Base-by-base conservation (phyloP, 352 stramenopile genomes). In the Pythium sp. region DNA sequence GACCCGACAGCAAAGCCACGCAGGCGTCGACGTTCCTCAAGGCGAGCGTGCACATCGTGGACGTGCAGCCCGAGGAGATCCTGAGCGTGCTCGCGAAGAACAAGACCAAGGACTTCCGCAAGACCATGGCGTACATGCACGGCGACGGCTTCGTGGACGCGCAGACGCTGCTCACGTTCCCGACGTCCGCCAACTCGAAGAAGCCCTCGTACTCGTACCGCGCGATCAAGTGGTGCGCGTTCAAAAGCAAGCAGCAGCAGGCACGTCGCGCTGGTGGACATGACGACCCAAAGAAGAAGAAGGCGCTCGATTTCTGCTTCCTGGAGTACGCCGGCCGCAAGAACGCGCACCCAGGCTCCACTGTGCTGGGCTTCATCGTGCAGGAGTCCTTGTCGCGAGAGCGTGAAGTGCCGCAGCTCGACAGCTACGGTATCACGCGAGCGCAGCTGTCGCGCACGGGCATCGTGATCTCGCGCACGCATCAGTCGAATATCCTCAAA, bases 291-390 rank as follows among this genome's bases (percentile, higher is more conserved):
- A 34, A 64, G n/a, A 47, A 67, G 15, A 24, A 63, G 38, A 74
- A 75, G 43, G 66, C 70, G n/a, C 67, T 81, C 43, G 79, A 87
- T 55, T 87, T 90, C 61, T 94, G 83, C 61, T 91, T 88, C 51
- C 57, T 95, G 49, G 86, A 94, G 66, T 94, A 94, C 61, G 84
- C 84, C 7, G 86, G 86, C 36, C 89, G 81, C 63, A 80, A 76
- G 60, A 84, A 84, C 47, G 63, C 72, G 2, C 64, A 70, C 28
- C 69, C 73, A 0, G 73, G 71, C 1, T 76, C 73, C 46, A 86
- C 69, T 38, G 81, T 92, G 9, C 74, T 95, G 28, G 87, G 82
- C 30, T 95, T 92, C 68, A 93, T 83, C 54, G 70, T 95, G 7
- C 87, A 95, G 66, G 83, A 95, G 26, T 89, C 79, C 1, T 81